Evolutionary conservation across 1,139 yeast genomes (phyloP).

Genomic region (Taphrina confusa): DNA sequence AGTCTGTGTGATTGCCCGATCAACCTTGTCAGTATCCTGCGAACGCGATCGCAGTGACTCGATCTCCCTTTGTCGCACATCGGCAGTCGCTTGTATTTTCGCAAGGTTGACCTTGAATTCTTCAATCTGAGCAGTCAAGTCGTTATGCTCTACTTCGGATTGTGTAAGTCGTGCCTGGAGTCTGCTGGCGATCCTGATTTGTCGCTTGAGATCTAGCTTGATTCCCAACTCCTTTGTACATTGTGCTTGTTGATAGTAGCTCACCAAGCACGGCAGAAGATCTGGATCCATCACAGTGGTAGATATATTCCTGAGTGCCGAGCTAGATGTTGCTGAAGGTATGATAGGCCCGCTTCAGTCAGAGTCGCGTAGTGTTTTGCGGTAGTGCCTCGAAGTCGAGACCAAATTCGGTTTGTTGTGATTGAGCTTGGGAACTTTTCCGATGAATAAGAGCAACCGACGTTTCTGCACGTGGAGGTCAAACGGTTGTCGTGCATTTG

Average conservation of each 20-base stretch:
- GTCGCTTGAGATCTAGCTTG: constrained; percentile 5
- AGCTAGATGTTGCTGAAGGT: too few species aligned
- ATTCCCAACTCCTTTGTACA: constrained; percentile 30
- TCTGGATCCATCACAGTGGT: constrained; percentile 25
- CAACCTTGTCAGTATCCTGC: constrained; percentile 10
- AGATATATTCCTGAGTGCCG: too few species aligned
- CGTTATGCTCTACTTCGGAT: background rate
- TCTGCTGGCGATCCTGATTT: background rate
- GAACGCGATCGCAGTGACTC: constrained; percentile 11
- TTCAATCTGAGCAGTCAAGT: background rate
- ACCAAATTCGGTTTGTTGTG: too few species aligned
- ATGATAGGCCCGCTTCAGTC: too few species aligned
- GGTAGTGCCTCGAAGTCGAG: too few species aligned
- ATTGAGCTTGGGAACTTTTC: too few species aligned
- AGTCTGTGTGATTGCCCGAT: constrained; percentile 3
- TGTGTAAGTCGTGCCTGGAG: background rate
- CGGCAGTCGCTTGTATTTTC: background rate
- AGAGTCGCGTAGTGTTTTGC: too few species aligned
- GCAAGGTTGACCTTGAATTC: background rate
- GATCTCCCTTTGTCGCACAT: constrained; percentile 19
- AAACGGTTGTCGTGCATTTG: too few species aligned
- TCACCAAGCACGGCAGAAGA: constrained; percentile 1
- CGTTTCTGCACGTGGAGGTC: too few species aligned
- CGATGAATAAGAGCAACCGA: too few species aligned
- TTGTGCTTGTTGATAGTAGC: constrained; percentile 15